Base-by-base conservation (phyloP, 352 stramenopile species). In the Globisporangium nodosum region DNA sequence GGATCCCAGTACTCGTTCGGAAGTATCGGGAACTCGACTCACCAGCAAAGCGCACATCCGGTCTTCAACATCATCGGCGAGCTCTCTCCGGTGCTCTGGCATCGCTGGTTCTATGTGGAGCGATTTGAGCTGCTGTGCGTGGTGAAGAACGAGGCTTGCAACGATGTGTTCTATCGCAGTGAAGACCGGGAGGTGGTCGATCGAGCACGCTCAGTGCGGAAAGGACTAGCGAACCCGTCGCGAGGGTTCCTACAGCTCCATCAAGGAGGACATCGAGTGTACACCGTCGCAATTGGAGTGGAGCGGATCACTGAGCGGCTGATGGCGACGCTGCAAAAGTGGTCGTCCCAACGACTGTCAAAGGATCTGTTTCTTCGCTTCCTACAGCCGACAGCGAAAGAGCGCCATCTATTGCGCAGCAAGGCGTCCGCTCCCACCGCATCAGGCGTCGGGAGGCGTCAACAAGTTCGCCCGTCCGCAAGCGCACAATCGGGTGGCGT, bases 21-120 rank as follows among this genome's bases (percentile, higher is more conserved):
- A 8, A 86, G 64, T 31, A 75, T 69, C 56, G 60, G 61, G n/a
- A 83, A 70, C 35, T 57, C 69, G 12, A 51, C 55, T 43, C 85
- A 73, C 33, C 70, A 56, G n/a, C 72, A 81, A 51, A 60, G 54
- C 9, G 86, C 82, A 3, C 85, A 94, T 35, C 86, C 86, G 0
- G 86, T 96, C n/a, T 96, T 96, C 61, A 88, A 87, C 55, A 93
- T 96, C 64, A 90, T 96, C 53, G 87, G 87, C 13, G 80, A 94
- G 20, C 65, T 96, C 5, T 90, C 87, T 15, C 80, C 85, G 15
- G 81, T 94, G n/a, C 52, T 94, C 35, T 96, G 87, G 87, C 87
- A 96, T 54, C 85, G 87, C 20, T 96, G 87, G 87, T 96, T 96
- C 58, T 88, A 82, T 58, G 81, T 96, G 12, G 87, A 96, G 33